Percentiles rank a stretch among this genome's conserved stretches.
Conservation (phyloP, 1,284 basidiomycete genomes). For the Albatrellus sp. region DNA sequence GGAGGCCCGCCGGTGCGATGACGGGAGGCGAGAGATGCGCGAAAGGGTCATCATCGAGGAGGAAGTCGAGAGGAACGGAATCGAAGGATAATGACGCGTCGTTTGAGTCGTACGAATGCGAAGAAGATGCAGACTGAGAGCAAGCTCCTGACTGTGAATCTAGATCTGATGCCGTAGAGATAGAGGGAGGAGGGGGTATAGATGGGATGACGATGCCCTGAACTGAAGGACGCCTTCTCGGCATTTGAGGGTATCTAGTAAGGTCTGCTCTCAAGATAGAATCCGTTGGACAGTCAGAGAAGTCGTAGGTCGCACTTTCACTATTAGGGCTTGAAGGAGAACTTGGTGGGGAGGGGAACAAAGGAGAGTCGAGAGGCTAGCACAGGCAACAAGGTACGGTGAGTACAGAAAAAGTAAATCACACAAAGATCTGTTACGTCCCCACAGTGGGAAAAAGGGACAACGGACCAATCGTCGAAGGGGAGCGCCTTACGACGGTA, state of each 20-base stretch:
- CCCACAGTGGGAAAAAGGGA: too few relatives aligned
- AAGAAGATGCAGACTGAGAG: slow-evolving; percentile 11
- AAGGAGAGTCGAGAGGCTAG: too few relatives aligned
- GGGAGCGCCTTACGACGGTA: too few relatives aligned
- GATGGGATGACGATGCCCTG: slow-evolving; percentile 35
- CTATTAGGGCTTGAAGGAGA: too few relatives aligned
- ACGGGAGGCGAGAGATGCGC: slow-evolving; percentile 34
- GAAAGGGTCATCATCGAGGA: slow-evolving; percentile 62
- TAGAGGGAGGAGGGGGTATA: slow-evolving; percentile 14
- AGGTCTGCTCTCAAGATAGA: too few relatives aligned
- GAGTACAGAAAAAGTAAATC: too few relatives aligned
- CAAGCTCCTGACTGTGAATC: slow-evolving; percentile 9
- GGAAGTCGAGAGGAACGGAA: slow-evolving; percentile 25
- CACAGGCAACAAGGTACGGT: too few relatives aligned
- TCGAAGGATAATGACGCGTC: slow-evolving; percentile 6
- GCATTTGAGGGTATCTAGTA: slow-evolving; percentile 11
- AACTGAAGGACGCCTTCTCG: slow-evolving; percentile 38
- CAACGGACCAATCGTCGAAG: too few relatives aligned
- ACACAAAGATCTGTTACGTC: too few relatives aligned
- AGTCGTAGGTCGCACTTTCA: too few relatives aligned
- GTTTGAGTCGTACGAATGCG: slow-evolving; percentile 1
- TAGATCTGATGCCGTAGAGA: slow-evolving; percentile 4
- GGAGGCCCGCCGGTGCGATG: slow-evolving; percentile 8
- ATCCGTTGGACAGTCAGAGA: too few relatives aligned
- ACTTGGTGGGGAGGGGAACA: too few relatives aligned